Evolutionary conservation across 1,284 basidiomycete genomes (phyloP), one percentile per base, ranked within the genome.

Genomic region (Puccinia coronata): DNA sequence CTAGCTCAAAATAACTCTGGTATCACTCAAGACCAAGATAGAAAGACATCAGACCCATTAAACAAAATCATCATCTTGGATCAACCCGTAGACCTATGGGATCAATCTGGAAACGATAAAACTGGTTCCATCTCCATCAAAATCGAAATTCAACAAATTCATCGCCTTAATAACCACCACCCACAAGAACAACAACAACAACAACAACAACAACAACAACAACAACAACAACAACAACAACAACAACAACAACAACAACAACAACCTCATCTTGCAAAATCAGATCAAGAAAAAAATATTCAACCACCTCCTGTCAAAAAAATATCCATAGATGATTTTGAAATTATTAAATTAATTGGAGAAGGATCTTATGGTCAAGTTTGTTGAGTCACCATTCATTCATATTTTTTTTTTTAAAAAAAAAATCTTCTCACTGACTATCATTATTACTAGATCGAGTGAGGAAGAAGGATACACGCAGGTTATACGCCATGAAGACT

Each of bases 401-500:
- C n/a, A n/a, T n/a, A n/a, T n/a, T n/a, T n/a, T n/a, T n/a, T n/a
- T n/a, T n/a, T n/a, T n/a, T n/a, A 6, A 6, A 25, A 49, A 8
- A n/a, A 49, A 25, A 25, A 39, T 25, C 36, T 12, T 39, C n/a
- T n/a, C n/a, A n/a, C n/a, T n/a, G n/a, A 39, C 65, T 43, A 18
- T 8, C 1, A 36, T 23, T 47, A 31, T 49, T n/a, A 31, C 2
- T 47, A 79, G 76, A 87, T 82, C 86, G 86, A 75, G 87, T 87
- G 25, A 84, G 87, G 47, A 87, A 87, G 82, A 85, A 85, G 67
- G 87, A 87, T 82, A 87, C 87, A 49, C 85, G 85, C 74, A 86
- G 87, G 28, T 86, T 87, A 82, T 86, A 87, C 74, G 87, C 87
- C 11, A 86, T 87, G 86, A 87, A 87, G 82, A 87, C 87, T 28